These are phyloP conservation scores for Fusarium protoensiforme DNA, from an alignment of 2,329 filamentous ascomycete species.

Conservation along the genomic window DNA sequence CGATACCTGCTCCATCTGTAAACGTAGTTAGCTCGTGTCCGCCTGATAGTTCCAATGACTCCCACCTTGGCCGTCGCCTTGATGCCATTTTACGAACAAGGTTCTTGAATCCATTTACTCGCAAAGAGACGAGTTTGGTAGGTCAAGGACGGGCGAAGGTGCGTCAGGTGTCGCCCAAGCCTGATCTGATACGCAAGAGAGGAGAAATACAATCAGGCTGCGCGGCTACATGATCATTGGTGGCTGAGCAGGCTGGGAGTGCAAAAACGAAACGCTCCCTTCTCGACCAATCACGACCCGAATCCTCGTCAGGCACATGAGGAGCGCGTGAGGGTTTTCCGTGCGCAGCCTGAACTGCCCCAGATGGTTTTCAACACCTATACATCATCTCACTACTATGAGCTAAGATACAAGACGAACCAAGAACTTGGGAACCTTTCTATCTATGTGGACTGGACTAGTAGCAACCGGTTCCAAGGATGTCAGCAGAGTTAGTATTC, in stretches of 20 bases:
- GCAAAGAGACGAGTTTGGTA: no score
- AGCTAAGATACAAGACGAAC: no score
- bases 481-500: no score
- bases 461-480: no score
- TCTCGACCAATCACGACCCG: no score
- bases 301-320: neutral
- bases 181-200: neutral
- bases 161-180: no score
- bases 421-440: no score
- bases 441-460: no score
- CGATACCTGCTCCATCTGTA: neutral
- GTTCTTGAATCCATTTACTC: neutral
- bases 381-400: no score
- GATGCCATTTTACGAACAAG: conserved; percentile 1
- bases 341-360: neutral
- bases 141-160: neutral
- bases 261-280: no score
- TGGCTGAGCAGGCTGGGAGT: no score
- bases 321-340: neutral
- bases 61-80: neutral
- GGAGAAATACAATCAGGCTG: neutral
- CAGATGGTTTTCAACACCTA: neutral
- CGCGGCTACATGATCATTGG: no score
- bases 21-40: neutral
- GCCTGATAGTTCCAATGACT: neutral